phyloP scores from a whole-genome alignment of 306 rosid species.

The Canavalia gladiata region DNA sequence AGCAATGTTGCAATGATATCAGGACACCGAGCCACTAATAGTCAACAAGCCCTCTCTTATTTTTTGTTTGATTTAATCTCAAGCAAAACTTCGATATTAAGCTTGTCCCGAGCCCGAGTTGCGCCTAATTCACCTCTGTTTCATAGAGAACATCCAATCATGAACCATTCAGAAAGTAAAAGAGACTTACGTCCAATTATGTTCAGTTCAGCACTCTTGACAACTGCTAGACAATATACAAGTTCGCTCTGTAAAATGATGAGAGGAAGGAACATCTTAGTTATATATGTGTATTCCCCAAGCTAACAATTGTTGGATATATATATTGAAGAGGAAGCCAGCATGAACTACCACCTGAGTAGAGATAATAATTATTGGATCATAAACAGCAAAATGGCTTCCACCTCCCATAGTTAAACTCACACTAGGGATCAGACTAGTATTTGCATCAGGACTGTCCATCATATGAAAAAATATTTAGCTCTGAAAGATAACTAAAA shows the following conservation, averaged over 20 bases:
- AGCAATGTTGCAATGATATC: too few species aligned
- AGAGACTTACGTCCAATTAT: constrained; percentile 90
- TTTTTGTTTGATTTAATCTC: background rate
- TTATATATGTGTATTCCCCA: constrained; percentile 25
- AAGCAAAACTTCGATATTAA: background rate
- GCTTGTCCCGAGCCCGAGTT: constrained; percentile 14
- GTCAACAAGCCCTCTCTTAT: constrained; percentile 14
- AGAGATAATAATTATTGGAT: constrained; percentile 85
- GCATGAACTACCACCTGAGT: constrained; percentile 60
- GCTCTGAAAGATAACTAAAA: constrained; percentile 36
- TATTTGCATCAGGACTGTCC: constrained; percentile 79
- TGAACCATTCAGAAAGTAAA: constrained; percentile 38
- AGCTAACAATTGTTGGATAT: constrained; percentile 33
- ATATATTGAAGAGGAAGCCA: constrained; percentile 1
- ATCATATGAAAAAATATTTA: constrained; percentile 46
- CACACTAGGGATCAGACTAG: constrained; percentile 75
- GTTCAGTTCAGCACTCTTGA: constrained; percentile 78
- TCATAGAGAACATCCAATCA: constrained; percentile 21
- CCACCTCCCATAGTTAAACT: constrained; percentile 88
- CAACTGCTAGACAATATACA: constrained; percentile 89
- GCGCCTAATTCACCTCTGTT: constrained; percentile 32
- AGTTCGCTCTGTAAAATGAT: constrained; percentile 68
- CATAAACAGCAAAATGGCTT: constrained; percentile 73
- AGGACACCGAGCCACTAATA: background rate
- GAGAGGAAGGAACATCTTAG: constrained; percentile 46